Conservation (phyloP, 2,329 filamentous ascomycete species). For the Tolypocladium endophyticum region DNA sequence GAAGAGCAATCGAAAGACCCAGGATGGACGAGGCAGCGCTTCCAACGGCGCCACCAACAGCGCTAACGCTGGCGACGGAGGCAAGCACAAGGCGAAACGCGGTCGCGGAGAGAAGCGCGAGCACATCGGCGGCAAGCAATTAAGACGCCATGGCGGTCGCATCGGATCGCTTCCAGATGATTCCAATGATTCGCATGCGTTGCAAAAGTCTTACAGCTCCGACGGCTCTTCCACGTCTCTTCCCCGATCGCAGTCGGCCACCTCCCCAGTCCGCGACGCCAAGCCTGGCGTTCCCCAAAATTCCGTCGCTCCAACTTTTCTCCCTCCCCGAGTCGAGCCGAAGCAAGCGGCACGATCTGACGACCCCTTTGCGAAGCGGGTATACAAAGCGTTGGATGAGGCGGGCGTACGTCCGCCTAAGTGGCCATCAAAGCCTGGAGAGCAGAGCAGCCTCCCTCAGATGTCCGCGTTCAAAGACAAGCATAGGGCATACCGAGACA, state of each 20-base stretch:
- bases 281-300: background rate
- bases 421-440: constrained; percentile 46
- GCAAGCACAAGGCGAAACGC: constrained; percentile 9
- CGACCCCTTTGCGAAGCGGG: constrained; percentile 36
- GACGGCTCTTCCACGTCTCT: constrained; percentile 6
- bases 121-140: constrained; percentile 1
- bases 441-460: constrained; percentile 35
- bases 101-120: constrained; percentile 13
- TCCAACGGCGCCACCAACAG: constrained; percentile 16
- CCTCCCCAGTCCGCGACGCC: background rate
- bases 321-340: constrained; percentile 8
- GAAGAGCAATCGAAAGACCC: constrained; percentile 14
- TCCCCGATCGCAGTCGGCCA: background rate
- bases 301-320: constrained; percentile 12
- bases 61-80: constrained; percentile 13
- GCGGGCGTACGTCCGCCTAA: constrained; percentile 42
- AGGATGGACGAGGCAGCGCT: constrained; percentile 5
- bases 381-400: constrained; percentile 41
- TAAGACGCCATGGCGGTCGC: constrained; percentile 3
- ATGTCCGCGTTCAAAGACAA: constrained; percentile 45
- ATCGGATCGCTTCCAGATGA: constrained; percentile 2
- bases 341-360: constrained; percentile 11
- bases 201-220: constrained; percentile 2
- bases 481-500: constrained; percentile 46
- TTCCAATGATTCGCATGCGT: constrained; percentile 1